These are phyloP conservation scores for Acacia confusa DNA, from an alignment of 306 rosid genomes.

Conservation along the genomic window DNA sequence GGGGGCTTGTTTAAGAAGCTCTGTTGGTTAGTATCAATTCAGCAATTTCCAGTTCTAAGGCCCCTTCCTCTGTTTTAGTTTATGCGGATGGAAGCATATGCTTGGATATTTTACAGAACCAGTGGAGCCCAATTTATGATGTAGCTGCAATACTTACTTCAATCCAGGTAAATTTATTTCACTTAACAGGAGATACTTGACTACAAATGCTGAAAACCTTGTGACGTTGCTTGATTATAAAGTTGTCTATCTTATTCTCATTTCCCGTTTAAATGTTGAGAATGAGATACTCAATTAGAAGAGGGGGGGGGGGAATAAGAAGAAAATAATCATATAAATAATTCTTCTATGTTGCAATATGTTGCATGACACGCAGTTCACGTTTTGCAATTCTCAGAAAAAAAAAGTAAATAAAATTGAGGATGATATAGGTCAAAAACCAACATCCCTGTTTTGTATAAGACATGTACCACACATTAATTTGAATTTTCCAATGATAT, in stretches of 20 bases:
- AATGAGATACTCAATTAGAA: background rate
- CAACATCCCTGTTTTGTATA: background rate
- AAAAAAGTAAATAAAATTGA: background rate
- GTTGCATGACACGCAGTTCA: background rate
- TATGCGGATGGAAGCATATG: slow-evolving; percentile 99
- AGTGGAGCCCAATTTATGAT: slow-evolving; percentile 98
- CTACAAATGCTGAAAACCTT: background rate
- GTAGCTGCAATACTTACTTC: slow-evolving; percentile 98
- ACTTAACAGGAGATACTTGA: slow-evolving; percentile 24
- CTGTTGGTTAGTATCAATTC: background rate
- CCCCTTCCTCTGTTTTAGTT: slow-evolving; percentile 50
- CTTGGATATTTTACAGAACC: slow-evolving; percentile 93
- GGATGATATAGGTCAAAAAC: background rate
- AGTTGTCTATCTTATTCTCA: background rate
- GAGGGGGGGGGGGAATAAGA: background rate
- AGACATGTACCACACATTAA: background rate
- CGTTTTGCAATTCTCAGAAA: background rate
- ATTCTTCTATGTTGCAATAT: background rate
- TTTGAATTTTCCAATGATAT: background rate
- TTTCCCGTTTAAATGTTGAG: slow-evolving; percentile 4
- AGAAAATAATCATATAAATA: background rate
- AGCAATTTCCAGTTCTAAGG: slow-evolving; percentile 29
- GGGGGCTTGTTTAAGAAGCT: background rate
- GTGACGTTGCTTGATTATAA: background rate
- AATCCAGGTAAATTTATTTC: slow-evolving; percentile 68